phyloP scores from a whole-genome alignment of 2,329 filamentous ascomycete genomes.

The Diplodia intermedia region DNA sequence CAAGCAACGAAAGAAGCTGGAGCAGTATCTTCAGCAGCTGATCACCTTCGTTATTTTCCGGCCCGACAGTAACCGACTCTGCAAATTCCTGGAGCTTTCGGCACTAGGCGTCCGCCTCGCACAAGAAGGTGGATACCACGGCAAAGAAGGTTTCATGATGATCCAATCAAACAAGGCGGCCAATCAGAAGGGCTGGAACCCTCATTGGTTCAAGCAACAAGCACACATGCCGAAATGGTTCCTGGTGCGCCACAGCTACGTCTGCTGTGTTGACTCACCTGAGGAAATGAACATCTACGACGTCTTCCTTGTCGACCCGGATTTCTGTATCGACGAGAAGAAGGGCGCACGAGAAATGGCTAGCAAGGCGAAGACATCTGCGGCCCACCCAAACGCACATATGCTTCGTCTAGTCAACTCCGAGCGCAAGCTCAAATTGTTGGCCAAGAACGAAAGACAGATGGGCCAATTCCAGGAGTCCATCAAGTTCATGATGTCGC shows the following conservation, averaged over 20 bases:
- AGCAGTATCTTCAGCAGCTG: conserved; percentile 90
- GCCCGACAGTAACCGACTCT: conserved; percentile 91
- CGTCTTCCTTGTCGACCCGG: conserved; percentile 92
- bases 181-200: conserved; percentile 79
- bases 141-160: conserved; percentile 92
- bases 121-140: conserved; percentile 95
- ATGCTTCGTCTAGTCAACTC: conserved; percentile 87
- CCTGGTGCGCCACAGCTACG: conserved; percentile 94
- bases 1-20: conserved; percentile 80
- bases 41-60: conserved; percentile 97
- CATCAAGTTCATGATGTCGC: conserved; percentile 81
- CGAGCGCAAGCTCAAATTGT: conserved; percentile 87
- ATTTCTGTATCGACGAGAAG: conserved; percentile 79
- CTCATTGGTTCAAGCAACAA: conserved; percentile 46
- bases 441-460: conserved; percentile 88
- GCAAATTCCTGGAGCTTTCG: conserved; percentile 94
- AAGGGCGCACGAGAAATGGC: conserved; percentile 67
- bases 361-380: conserved; percentile 68
- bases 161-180: conserved; percentile 91
- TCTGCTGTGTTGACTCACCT: conserved; percentile 97
- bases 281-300: conserved; percentile 99
- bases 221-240: conserved; percentile 97
- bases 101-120: conserved; percentile 92
- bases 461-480: conserved; percentile 93
- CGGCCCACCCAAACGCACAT: conserved; percentile 74